Base-by-base conservation (phyloP, 768 basidiomycete genomes). In the Artomyces pyxidatus region DNA sequence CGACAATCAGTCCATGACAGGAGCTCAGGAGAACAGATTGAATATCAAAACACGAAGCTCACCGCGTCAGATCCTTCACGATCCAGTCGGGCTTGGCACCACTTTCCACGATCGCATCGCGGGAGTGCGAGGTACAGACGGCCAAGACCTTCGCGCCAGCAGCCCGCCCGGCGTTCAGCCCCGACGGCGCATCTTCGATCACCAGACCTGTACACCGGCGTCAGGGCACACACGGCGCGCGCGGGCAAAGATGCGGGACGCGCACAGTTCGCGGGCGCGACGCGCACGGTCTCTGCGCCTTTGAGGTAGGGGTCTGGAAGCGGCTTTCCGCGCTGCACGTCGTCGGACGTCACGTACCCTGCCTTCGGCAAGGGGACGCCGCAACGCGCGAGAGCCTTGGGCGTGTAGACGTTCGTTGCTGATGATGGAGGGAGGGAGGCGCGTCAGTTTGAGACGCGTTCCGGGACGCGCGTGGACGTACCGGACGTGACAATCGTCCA, bases 401-500 rank as follows among this genome's bases (percentile, higher is more conserved):
- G 70, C 16, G 88, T 78, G 60, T 85, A 92, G 51, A 75, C 75
- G 53, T 72, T 77, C 19, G 90, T 89, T 0, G 92, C 90, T 88
- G 52, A 35, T 25, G n/a, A 19, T 1, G n/a, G 12, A 2, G 66
- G 64, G 2, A 85, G 82, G 3, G 76, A 51, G 3, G 81, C 73
- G 19, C 88, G 69, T 1, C 71, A 74, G 39, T 82, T 79, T 27
- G 75, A 74, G 28, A 75, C 62, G 21, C 92, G 71, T n/a, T 87
- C 88, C n/a, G 73, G 73, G 74, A 51, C 72, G 76, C 14, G 88
- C 88, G 0, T 88, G 86, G 88, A 53, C 43, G 22, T 59, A 83
- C 88, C 81, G 38, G 86, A 89, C 6, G 90, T 92, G 28, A 88
- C 86, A 59, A 94, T 88, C 3, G 88, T 88, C 87, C 88, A 94